Base-by-base conservation (phyloP, 1,284 basidiomycete species). In the Ganoderma sp. region DNA sequence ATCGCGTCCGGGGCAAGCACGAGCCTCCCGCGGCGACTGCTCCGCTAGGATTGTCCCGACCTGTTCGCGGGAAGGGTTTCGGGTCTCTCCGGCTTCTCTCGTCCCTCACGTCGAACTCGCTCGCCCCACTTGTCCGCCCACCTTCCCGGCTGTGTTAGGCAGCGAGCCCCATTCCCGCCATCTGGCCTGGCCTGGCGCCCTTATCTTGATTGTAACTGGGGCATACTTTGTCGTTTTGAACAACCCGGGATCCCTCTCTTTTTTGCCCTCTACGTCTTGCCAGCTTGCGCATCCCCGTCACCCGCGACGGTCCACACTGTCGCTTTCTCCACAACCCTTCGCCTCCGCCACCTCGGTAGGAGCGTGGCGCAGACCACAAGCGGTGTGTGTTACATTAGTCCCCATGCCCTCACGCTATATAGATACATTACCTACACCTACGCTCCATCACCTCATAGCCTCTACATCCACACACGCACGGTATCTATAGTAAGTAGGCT, bases 1-100 rank as follows among this genome's bases (percentile, higher is more conserved):
- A 81, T 85, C 52, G 75, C 78, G 48, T 70, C 69, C 17, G 69
- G 72, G 28, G 56, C 71, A 54, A 68, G 70, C 37, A 69, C 73
- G 52, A 72, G 72, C 7, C 57, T 73, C 10, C 71, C 52, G 64
- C 52, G 71, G 14, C 63, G 69, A 37, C 64, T 73, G 39, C 61
- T 73, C 56, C 71, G 71, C n/a, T 71, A 60, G 39, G 12, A 3
- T n/a, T 42, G 2, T 41, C 19, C n/a, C 19, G 48, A 52, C 48
- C 22, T 25, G 22, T 25, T 22, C 48, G 48, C 22, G 12, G 22
- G 48, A 52, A 14, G 22, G 10, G 12, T 1, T 52, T 52, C 22
- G 48, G 48, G 22, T 25, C 28, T 14, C 48, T 15, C 22, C 32
- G 48, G 48, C 22, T n/a, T 52, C 48, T 14, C 37, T 25, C 10